Percentiles rank a stretch among this genome's conserved stretches.
Evolutionary conservation across 2,329 filamentous ascomycete species (phyloP).

Genomic region (Alternaria triticimaculans): DNA sequence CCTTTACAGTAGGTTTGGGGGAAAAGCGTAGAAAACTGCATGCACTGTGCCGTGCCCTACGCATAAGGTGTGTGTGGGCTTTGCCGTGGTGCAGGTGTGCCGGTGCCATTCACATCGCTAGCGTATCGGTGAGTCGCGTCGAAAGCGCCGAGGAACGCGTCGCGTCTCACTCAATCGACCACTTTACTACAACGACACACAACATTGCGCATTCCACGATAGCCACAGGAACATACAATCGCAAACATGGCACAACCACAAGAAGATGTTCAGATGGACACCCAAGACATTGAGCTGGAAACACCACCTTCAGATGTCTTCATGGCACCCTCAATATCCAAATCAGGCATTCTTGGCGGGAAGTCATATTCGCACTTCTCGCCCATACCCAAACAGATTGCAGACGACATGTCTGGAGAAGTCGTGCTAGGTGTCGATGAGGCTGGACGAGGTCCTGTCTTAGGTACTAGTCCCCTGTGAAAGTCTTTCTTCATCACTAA

Average conservation of each 20-base stretch:
- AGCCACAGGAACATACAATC: background rate
- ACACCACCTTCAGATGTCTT: conserved; percentile 51
- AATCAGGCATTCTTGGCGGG: conserved; percentile 49
- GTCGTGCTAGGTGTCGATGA: conserved; percentile 92
- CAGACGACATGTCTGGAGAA: conserved; percentile 57
- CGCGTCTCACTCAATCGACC: conserved; percentile 19
- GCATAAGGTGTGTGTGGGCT: conserved; percentile 14
- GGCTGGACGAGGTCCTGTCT: conserved; percentile 90
- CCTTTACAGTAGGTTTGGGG: conserved; percentile 19
- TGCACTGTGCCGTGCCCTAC: conserved; percentile 30
- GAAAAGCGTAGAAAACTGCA: conserved; percentile 22
- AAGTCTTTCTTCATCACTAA: conserved; percentile 10
- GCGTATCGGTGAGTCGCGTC: conserved; percentile 10
- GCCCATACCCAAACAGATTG: conserved; percentile 50
- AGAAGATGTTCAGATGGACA: conserved; percentile 44
- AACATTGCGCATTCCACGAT: background rate
- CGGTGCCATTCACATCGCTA: conserved; percentile 5
- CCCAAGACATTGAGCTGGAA: conserved; percentile 45
- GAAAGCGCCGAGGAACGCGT: conserved; percentile 13
- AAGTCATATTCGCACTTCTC: conserved; percentile 58
- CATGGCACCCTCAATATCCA: conserved; percentile 56
- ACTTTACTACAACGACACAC: conserved; percentile 9
- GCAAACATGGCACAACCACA: conserved; percentile 34
- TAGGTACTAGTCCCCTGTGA: conserved; percentile 64
- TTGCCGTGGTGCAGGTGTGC: conserved; percentile 1